These are phyloP conservation scores for Entomortierella chlamydospora DNA, from an alignment of 192 early-diverging fungal species.

Conservation along the genomic window DNA sequence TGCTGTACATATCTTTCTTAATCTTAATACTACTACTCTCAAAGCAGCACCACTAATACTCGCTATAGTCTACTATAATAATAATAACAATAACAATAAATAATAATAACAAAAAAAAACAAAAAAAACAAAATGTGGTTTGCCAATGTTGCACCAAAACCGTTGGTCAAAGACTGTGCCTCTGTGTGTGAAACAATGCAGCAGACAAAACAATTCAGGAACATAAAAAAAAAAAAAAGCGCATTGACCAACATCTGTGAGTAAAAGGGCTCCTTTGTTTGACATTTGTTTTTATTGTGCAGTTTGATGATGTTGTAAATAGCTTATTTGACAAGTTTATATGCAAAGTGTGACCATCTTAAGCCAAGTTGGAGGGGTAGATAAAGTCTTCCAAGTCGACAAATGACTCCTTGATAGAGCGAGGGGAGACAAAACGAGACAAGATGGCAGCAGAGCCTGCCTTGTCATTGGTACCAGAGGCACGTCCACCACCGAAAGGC, in stretches of 20 bases:
- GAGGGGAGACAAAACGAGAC: slow-evolving; percentile 91
- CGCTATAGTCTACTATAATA: neutral
- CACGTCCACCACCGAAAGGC: slow-evolving; percentile 95
- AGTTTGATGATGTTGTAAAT: too few species aligned
- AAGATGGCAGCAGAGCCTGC: slow-evolving; percentile 86
- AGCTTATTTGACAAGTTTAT: neutral
- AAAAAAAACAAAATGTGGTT: too few species aligned
- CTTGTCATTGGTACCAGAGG: slow-evolving; percentile 99
- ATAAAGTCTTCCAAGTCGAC: slow-evolving; percentile 79
- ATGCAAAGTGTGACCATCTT: slow-evolving; percentile 18
- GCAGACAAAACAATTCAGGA: too few species aligned
- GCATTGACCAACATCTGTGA: too few species aligned
- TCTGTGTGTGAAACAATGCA: too few species aligned
- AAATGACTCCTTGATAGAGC: slow-evolving; percentile 97
- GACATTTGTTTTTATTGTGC: too few species aligned
- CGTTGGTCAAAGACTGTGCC: too few species aligned
- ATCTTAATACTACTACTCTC: neutral
- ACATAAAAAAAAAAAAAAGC: too few species aligned
- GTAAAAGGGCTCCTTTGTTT: too few species aligned
- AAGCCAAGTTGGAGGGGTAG: slow-evolving; percentile 89
- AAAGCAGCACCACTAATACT: neutral
- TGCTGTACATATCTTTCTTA: slow-evolving; percentile 4
- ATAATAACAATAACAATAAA: neutral
- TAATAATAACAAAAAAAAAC: neutral
- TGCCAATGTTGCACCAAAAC: too few species aligned